These are phyloP conservation scores for Cucumis hystrix DNA, from an alignment of 306 rosid species.

Conservation along the genomic window DNA sequence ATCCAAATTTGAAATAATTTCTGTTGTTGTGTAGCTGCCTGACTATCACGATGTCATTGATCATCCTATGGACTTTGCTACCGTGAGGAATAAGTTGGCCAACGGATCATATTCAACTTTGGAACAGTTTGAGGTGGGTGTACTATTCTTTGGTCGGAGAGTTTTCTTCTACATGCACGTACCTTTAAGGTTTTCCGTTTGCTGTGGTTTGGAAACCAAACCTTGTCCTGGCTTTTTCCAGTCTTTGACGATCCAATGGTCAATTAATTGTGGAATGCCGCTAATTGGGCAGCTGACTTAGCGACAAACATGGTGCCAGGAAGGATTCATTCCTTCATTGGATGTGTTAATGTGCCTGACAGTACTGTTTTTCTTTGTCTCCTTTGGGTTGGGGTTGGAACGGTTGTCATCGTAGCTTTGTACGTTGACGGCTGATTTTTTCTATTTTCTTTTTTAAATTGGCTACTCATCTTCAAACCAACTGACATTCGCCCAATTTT, in stretches of 20 bases:
- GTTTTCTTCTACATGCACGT: neutral
- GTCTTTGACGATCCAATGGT: neutral
- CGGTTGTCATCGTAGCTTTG: constrained; percentile 1
- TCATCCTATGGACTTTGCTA: constrained; percentile 94
- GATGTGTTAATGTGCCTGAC: neutral
- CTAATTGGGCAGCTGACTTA: constrained; percentile 1
- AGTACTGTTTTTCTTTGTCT: neutral
- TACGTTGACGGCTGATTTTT: neutral
- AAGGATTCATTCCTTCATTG: constrained; percentile 1
- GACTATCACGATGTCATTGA: constrained; percentile 87
- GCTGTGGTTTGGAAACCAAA: neutral
- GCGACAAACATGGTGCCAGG: neutral
- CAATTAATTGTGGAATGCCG: neutral
- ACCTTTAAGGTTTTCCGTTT: neutral
- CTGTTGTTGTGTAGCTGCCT: constrained; percentile 65
- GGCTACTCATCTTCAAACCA: too few relatives aligned
- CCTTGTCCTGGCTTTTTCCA: neutral
- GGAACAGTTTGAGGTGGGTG: constrained; percentile 82
- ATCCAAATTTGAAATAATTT: constrained; percentile 15
- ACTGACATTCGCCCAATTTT: neutral
- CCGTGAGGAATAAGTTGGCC: constrained; percentile 72
- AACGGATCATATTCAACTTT: constrained; percentile 61
- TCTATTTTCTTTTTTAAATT: neutral
- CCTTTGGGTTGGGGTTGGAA: neutral
- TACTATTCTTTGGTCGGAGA: neutral